A percentile compares a stretch with the other conserved stretches of the same genome.
Evolutionary conservation across 345 rosid genomes (phyloP).

Genomic region (Excoecaria cochinchinensis): DNA sequence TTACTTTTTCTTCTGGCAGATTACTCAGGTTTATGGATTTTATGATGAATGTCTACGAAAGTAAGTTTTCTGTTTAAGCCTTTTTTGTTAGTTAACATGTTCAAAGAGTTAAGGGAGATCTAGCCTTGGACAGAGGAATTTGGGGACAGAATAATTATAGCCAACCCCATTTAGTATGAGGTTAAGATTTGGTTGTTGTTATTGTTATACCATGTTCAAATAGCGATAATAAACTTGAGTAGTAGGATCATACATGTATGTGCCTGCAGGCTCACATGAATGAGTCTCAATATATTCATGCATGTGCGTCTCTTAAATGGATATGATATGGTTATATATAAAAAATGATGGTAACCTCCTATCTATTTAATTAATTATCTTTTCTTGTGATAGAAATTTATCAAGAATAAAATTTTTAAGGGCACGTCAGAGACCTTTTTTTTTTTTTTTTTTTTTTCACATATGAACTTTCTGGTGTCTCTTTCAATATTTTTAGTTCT

Average conservation of each 20-base stretch:
- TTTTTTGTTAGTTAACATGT: neutral
- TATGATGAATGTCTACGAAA: slow-evolving; percentile 97
- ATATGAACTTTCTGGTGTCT: neutral
- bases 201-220: neutral
- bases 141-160: too few relatives aligned
- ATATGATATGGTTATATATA: neutral
- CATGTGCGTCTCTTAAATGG: neutral
- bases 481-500: neutral
- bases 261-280: neutral
- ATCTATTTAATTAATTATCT: neutral
- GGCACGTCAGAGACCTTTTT: neutral
- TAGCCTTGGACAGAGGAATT: too few relatives aligned
- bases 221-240: slow-evolving; percentile 3
- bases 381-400: neutral
- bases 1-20: slow-evolving; percentile 41
- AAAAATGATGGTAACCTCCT: neutral
- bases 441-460: neutral
- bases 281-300: neutral
- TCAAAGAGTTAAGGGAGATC: neutral
- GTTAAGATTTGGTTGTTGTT: too few relatives aligned
- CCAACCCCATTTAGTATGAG: too few relatives aligned
- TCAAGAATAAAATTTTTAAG: neutral
- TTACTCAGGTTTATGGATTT: slow-evolving; percentile 98
- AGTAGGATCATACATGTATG: neutral
- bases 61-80: slow-evolving; percentile 49